Base-by-base conservation (phyloP, 2,329 filamentous ascomycete genomes). In the Xylaria sp. region DNA sequence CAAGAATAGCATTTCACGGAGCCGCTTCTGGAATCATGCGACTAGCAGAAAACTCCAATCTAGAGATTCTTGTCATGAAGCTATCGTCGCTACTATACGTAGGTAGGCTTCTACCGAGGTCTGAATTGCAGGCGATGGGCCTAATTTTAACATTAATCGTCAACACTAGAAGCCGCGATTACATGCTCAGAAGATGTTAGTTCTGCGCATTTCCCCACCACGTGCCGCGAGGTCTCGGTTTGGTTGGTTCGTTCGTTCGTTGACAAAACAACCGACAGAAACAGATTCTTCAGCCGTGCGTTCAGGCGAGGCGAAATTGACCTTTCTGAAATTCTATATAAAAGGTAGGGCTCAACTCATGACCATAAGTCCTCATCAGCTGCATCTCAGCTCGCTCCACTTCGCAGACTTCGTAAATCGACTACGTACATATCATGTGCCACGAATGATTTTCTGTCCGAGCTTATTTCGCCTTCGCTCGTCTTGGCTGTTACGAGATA, bases 231-330 rank as follows among this genome's bases (percentile, higher is more conserved):
- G n/a, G 23, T 48, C 18, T 66, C 23, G 20, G 39, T 59, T 51
- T 68, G 41, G 54, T 65, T 65, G 65, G 65, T 63, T 34, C 8
- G 8, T 55, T 68, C 34, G 54, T 65, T 65, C 69, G 69, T 63
- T 34, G 12, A 12, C 51, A 25, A 59, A 52, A 20, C 51, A 28
- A 28, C 28, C 3, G 28, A 6, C 28, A 28, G 28, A 28, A n/a
- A 52, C 52, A 15, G 15, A 44, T 58, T 52, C 54, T 44, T 64
- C 66, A 64, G 61, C 56, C 56, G 51, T 51, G 39, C n/a, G 3
- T 48, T 66, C 67, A 69, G 67, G 61, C 18, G 52, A 65, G 56
- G 55, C 56, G n/a, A 57, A 67, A 46, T 61, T 20, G 20, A 13
- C 34, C n/a, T 9, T 20, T 25, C 5, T 32, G 23, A 23, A 48